Percentiles rank a stretch among this genome's conserved stretches.
Conservation (phyloP, 2,329 filamentous ascomycete genomes). For the Epichloe baconii region DNA sequence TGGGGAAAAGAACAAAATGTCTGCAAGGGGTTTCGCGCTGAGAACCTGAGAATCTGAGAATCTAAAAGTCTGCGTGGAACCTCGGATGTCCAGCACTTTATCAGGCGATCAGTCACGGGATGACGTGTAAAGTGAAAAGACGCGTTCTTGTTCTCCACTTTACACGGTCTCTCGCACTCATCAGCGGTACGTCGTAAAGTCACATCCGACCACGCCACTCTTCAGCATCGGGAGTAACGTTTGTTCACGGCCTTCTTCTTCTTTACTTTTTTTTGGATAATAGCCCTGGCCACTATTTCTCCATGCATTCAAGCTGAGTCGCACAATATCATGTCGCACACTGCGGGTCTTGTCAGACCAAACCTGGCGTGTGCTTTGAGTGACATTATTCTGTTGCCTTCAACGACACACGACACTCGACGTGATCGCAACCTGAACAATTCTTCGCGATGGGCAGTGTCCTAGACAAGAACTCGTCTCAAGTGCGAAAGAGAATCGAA, state of each 20-base stretch:
- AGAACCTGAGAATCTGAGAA: no score
- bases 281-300: neutral
- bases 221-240: neutral
- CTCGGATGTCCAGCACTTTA: no score
- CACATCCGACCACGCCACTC: neutral
- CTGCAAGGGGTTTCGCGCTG: no score
- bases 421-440: neutral
- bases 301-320: neutral
- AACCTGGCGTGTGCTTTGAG: neutral
- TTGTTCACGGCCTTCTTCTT: neutral
- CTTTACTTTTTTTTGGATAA: neutral
- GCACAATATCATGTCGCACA: neutral
- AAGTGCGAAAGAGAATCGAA: constrained; percentile 48
- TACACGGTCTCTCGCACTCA: no score
- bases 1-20: no score
- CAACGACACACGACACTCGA: neutral
- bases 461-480: constrained; percentile 50
- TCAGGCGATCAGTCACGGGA: no score
- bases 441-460: constrained; percentile 39
- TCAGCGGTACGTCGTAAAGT: neutral
- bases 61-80: no score
- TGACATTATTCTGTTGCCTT: no score
- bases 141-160: no score
- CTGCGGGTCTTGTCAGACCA: neutral
- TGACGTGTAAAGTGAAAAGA: no score